Evolutionary conservation across 345 rosid genomes (phyloP).

Genomic region (Gynandropsis gynandra): DNA sequence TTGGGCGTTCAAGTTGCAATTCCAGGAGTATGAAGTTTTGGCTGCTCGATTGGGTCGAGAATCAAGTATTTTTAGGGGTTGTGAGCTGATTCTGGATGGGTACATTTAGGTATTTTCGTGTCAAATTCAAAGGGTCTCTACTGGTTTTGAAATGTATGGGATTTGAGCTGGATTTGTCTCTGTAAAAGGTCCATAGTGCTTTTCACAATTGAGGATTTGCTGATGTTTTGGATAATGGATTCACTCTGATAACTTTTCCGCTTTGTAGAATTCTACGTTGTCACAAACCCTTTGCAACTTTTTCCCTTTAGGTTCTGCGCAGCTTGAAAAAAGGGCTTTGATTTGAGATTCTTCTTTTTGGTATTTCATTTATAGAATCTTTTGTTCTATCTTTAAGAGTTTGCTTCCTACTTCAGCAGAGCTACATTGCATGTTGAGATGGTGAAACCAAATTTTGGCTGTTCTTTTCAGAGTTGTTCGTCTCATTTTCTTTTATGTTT

Average conservation of each 20-base stretch:
- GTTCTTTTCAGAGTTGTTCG: slow-evolving; percentile 7
- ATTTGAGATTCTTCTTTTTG: slow-evolving; percentile 2
- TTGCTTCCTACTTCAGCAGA: too few species aligned
- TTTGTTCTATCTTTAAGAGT: too few species aligned
- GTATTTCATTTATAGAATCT: too few species aligned
- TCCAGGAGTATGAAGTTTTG: slow-evolving; percentile 13
- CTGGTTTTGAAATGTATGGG: slow-evolving; percentile 9
- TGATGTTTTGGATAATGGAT: slow-evolving; percentile 22
- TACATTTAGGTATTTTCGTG: too few species aligned
- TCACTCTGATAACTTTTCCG: slow-evolving; percentile 12
- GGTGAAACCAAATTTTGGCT: neutral
- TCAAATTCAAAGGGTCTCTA: too few species aligned
- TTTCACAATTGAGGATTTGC: slow-evolving; percentile 1
- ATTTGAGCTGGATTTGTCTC: slow-evolving; percentile 20
- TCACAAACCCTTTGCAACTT: slow-evolving; percentile 1
- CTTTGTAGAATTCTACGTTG: slow-evolving; percentile 21
- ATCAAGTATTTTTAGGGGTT: neutral
- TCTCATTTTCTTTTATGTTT: neutral
- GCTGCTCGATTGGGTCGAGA: neutral
- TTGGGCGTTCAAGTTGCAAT: neutral
- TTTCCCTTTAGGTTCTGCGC: slow-evolving; percentile 11
- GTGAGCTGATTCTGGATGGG: too few species aligned
- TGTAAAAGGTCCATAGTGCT: slow-evolving; percentile 4
- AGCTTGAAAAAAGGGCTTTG: neutral
- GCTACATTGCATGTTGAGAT: slow-evolving; percentile 10